Conservation (phyloP, 768 basidiomycete species). For the Royoungia palumana region DNA sequence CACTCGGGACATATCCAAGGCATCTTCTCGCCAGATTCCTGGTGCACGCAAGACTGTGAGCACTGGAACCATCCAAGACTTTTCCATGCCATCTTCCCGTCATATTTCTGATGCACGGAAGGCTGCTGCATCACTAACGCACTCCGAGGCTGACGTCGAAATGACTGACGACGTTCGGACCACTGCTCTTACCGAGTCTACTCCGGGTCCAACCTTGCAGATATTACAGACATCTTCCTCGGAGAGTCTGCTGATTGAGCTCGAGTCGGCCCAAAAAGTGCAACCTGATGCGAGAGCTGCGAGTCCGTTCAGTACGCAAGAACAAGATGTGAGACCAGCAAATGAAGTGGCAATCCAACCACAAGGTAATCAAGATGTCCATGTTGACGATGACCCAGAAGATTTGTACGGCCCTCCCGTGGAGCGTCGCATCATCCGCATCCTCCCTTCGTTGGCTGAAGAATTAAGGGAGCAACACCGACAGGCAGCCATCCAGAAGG, state of each 20-base stretch:
- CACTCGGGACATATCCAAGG: not conserved
- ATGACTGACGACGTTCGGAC: constrained; percentile 9
- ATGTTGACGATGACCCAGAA: constrained; percentile 21
- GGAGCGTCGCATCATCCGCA: constrained; percentile 24
- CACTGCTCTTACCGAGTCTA: no score
- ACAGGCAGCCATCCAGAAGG: constrained; percentile 14
- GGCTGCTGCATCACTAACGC: no score
- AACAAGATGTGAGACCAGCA: not conserved
- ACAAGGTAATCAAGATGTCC: not conserved
- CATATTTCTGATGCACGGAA: no score
- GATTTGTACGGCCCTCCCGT: constrained; percentile 29
- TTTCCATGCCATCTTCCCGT: no score
- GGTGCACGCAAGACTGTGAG: no score
- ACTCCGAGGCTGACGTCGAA: not conserved
- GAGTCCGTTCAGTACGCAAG: no score
- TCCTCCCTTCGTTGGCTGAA: constrained; percentile 25
- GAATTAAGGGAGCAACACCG: constrained; percentile 24
- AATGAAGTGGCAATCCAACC: not conserved
- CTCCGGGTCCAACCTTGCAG: no score
- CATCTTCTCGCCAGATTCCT: no score
- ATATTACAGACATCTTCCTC: no score
- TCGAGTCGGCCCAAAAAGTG: not conserved
- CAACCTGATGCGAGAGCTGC: not conserved
- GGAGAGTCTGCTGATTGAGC: no score
- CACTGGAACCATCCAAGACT: no score